Evolutionary conservation across 441 rosid genomes (phyloP).

Genomic region (Euphorbia celastroides): DNA sequence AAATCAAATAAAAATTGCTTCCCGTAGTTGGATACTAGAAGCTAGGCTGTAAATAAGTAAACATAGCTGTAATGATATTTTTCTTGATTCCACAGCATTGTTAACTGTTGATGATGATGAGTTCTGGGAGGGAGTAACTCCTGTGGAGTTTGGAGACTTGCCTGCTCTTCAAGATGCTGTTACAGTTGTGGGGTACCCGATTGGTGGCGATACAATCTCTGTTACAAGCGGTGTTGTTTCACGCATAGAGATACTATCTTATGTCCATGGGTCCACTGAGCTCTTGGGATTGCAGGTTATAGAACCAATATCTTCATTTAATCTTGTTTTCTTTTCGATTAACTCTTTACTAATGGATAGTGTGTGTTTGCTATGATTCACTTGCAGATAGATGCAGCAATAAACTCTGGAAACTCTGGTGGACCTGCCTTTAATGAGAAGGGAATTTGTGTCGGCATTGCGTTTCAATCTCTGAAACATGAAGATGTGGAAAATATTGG

Average conservation of each 20-base stretch:
- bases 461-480: slow-evolving; percentile 87
- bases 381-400: slow-evolving; percentile 93
- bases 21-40: background rate
- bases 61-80: background rate
- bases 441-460: slow-evolving; percentile 90
- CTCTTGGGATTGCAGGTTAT: slow-evolving; percentile 84
- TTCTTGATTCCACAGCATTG: slow-evolving; percentile 49
- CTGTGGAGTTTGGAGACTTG: slow-evolving; percentile 82
- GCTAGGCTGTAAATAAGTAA: background rate
- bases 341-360: background rate
- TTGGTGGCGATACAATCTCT: slow-evolving; percentile 93
- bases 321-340: slow-evolving; percentile 2
- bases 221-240: slow-evolving; percentile 98
- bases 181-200: slow-evolving; percentile 90
- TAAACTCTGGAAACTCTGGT: slow-evolving; percentile 94
- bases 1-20: background rate
- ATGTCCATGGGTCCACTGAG: slow-evolving; percentile 83
- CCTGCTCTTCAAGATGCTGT: slow-evolving; percentile 98
- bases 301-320: background rate
- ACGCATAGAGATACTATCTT: slow-evolving; percentile 78
- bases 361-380: background rate
- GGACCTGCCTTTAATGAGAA: slow-evolving; percentile 91
- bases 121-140: slow-evolving; percentile 84
- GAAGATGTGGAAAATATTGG: slow-evolving; percentile 94
- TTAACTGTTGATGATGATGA: slow-evolving; percentile 82